phyloP scores from a whole-genome alignment of 768 basidiomycete species.

The Leccinum truebloodii region DNA sequence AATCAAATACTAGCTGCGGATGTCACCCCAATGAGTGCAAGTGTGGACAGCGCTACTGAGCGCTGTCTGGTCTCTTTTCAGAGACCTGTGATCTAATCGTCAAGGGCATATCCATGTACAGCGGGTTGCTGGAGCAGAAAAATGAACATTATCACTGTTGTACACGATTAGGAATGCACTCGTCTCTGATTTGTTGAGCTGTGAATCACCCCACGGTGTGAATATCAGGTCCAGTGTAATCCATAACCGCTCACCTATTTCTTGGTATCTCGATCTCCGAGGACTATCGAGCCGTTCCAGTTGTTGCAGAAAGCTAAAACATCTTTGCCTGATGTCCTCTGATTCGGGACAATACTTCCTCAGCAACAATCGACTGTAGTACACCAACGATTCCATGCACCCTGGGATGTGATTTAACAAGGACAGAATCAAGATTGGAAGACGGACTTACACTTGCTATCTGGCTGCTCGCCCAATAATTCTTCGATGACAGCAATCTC shows the following conservation, averaged over 20 bases:
- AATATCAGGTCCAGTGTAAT: not conserved
- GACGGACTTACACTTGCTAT: conserved; percentile 77
- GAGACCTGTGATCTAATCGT: not conserved
- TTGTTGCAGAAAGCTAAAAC: conserved; percentile 51
- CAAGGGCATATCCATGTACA: not conserved
- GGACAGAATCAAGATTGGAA: not conserved
- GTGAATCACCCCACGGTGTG: conserved; percentile 1
- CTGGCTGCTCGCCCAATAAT: conserved; percentile 83
- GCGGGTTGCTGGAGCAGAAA: not conserved
- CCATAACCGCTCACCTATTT: conserved; percentile 49
- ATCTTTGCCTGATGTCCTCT: conserved; percentile 44
- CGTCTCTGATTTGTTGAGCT: conserved; percentile 23
- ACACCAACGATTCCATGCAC: conserved; percentile 91
- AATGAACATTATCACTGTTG: not conserved
- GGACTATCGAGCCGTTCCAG: conserved; percentile 66
- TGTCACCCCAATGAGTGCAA: not conserved
- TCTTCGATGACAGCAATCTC: conserved; percentile 84
- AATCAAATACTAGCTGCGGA: not conserved
- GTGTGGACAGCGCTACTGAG: not conserved
- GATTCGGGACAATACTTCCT: conserved; percentile 42
- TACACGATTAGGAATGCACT: conserved; percentile 6
- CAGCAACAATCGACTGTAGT: conserved; percentile 77
- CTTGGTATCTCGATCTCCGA: conserved; percentile 67
- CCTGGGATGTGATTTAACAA: conserved; percentile 45
- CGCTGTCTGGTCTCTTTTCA: not conserved